A percentile compares a stretch with the other conserved stretches of the same genome.
These are phyloP conservation scores for Ceratorhiza oryzae-sativae DNA, from an alignment of 1,284 basidiomycete genomes.

Conservation along the genomic window DNA sequence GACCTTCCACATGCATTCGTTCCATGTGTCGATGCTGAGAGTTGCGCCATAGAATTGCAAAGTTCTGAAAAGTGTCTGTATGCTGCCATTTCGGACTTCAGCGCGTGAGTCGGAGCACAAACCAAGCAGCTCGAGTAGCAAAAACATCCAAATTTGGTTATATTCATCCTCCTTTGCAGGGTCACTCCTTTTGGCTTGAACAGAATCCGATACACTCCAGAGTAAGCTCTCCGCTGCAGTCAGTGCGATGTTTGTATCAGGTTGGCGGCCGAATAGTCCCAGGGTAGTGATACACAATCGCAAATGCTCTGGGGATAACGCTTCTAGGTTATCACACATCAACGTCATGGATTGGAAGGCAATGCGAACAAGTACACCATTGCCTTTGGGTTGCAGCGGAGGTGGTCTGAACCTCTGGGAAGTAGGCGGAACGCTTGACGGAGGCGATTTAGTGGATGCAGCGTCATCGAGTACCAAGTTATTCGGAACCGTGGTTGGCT, in stretches of 20 bases:
- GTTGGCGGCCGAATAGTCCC: conserved; percentile 88
- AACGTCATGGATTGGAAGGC: conserved; percentile 94
- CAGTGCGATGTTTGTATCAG: conserved; percentile 94
- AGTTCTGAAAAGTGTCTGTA: conserved; percentile 93
- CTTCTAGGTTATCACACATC: conserved; percentile 90
- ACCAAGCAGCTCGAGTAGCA: conserved; percentile 82
- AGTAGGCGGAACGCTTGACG: conserved; percentile 17
- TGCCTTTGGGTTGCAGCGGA: conserved; percentile 56
- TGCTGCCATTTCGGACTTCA: conserved; percentile 91
- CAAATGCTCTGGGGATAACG: conserved; percentile 80
- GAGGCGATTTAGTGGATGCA: conserved; percentile 25
- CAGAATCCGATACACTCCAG: conserved; percentile 93
- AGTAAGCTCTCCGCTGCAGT: conserved; percentile 88
- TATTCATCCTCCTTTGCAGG: conserved; percentile 71
- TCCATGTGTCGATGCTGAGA: conserved; percentile 82
- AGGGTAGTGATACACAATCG: conserved; percentile 88
- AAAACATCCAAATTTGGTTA: conserved; percentile 88
- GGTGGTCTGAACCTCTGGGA: conserved; percentile 42
- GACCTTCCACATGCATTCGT: conserved; percentile 85
- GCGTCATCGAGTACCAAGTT: conserved; percentile 12
- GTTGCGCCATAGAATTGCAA: conserved; percentile 91
- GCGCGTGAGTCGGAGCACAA: conserved; percentile 82
- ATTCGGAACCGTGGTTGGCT: conserved; percentile 50
- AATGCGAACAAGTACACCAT: conserved; percentile 77
- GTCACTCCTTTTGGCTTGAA: conserved; percentile 78